Evolutionary conservation across 192 early-diverging fungal genomes (phyloP), one percentile per base, ranked within the genome.

Genomic region (Rhizophlyctis rosea): DNA sequence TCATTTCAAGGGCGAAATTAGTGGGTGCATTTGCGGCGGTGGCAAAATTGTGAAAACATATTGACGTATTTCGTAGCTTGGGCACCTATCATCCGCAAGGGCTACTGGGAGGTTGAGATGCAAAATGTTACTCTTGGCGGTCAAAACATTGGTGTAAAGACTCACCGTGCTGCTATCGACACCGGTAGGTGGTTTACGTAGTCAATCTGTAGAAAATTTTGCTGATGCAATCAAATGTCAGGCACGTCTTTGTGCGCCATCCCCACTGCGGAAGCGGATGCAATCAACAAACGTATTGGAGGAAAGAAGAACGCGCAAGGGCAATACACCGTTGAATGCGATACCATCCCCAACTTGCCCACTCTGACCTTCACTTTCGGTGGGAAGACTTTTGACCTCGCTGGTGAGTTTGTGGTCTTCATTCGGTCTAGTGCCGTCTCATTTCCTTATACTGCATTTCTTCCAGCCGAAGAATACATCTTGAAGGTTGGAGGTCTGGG

Each of bases 81-180:
- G 88, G 86, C 92, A 51, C 82, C 90, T 24, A 88, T 99, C 58
- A 80, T 84, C 39, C 88, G 93, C 67, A 92, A 93, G 76, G 94
- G 85, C 0, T 99, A 99, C 79, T 99, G 96, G 96, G 96, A 99
- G 76, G 92, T 98, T 49, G 86, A 87, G 30, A 75, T 99, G 18
- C 77, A 88, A 57, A 79, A 86, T 60, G 81, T 92, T 50, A 81
- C 75, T 50, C 83, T 98, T 61, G 93, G 86, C 59, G 90, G 86
- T 39, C 84, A 88, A 30, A n/a, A 31, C 25, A 32, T 95, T 34
- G 79, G 79, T 24, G 23, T 71, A 39, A 30, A 21, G 2, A 55
- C 66, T 14, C 21, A 24, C 31, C 60, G 68, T 50, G 73, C 73
- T 30, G 75, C 67, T 13, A 69, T 69, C 31, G 67, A 69, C 39